Evolutionary conservation across 202 grass and related monocot genomes (phyloP), one percentile per base, ranked within the genome.

Genomic region (Zizania palustris): DNA sequence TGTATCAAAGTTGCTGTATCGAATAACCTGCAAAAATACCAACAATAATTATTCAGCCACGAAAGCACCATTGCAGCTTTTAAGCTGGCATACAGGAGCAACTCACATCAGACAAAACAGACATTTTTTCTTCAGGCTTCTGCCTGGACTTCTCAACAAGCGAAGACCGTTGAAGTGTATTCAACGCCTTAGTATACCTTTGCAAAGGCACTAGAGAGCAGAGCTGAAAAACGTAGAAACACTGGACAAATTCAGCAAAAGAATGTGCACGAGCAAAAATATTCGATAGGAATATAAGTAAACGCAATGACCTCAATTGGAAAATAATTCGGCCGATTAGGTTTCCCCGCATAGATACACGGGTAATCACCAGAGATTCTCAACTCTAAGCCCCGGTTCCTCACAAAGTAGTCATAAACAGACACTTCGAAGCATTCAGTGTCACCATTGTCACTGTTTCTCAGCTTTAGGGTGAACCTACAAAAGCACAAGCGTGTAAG

Each of bases 301-400:
- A 12, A 37, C 55, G 49, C 20, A 60, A 28, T 34, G 11, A 93
- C 94, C 89, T 97, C 94, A 2, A 97, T 64, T 0, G 94, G 94
- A 1, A 93, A 83, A 75, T 91, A 97, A 0, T 88, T 90, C 1
- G 94, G 94, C 0, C 93, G 74, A 48, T 91, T 97, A 0, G 88
- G 93, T 44, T 93, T 97, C 42, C 93, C 93, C 75, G 91, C 93
- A 82, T 97, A 93, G 9, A 97, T 84, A 75, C 92, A 94, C 0
- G 92, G 92, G n/a, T 58, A 68, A 22, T 85, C 65, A 72, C 72
- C 90, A 84, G 88, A 90, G 28, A 87, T 90, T 14, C 60, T 69
- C n/a, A 94, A 37, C 0, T 88, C 83, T 43, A 88, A 91, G 12
- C 76, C 84, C 28, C 87, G 82, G 36, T 88, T 79, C 33, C 73